These are phyloP conservation scores for Kodamaea lidongshanica DNA, from an alignment of 805 yeast species.

Conservation along the genomic window DNA sequence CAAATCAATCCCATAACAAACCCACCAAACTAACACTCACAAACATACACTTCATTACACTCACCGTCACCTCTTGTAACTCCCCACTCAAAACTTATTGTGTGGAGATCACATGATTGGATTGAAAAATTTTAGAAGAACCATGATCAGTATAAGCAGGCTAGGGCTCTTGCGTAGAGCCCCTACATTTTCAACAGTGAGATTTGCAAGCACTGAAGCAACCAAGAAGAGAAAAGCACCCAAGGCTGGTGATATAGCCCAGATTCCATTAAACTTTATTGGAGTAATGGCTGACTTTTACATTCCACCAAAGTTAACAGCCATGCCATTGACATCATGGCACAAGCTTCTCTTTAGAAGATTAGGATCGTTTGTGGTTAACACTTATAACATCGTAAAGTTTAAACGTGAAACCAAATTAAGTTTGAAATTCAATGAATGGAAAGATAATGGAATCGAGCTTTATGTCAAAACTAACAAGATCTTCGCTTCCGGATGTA, in stretches of 20 bases:
- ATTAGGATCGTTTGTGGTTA: slow-evolving; percentile 60
- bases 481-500: slow-evolving; percentile 59
- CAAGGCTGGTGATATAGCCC: slow-evolving; percentile 29
- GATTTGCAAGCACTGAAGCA: slow-evolving; percentile 1
- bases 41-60: no score
- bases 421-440: slow-evolving; percentile 57
- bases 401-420: slow-evolving; percentile 39
- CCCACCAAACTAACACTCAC: no score
- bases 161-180: slow-evolving; percentile 1
- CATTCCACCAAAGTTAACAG: slow-evolving; percentile 31
- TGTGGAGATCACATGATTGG: no score
- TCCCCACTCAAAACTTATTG: no score
- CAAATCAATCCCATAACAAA: no score
- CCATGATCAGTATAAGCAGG: slow-evolving; percentile 8
- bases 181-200: not conserved
- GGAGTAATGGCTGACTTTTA: slow-evolving; percentile 40
- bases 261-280: slow-evolving; percentile 33
- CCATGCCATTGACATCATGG: slow-evolving; percentile 28
- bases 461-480: slow-evolving; percentile 71
- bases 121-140: slow-evolving; percentile 2
- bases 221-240: slow-evolving; percentile 13
- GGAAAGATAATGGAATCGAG: slow-evolving; percentile 85
- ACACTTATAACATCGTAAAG: slow-evolving; percentile 49
- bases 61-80: no score
- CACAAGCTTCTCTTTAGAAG: slow-evolving; percentile 49